Evolutionary conservation across 2,329 filamentous ascomycete species (phyloP), one percentile per base, ranked within the genome.

Genomic region (Colletotrichum tropicale): DNA sequence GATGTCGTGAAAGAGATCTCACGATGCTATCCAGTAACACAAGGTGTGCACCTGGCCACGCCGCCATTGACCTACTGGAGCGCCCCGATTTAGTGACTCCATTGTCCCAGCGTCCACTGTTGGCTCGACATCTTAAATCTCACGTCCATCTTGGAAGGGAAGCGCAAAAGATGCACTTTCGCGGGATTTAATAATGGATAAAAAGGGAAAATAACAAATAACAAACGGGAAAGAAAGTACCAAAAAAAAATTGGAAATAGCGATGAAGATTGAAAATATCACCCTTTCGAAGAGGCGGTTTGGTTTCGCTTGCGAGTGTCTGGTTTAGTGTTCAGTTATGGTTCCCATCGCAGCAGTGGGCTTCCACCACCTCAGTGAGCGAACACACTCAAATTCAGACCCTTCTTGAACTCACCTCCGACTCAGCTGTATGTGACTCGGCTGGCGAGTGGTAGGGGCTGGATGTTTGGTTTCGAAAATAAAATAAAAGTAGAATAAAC

Each of bases 111-210:
- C 18, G 38, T n/a, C 38, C 38, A 6, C 38, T 43, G 38, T n/a
- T 6, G 38, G 38, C 8, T 43, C 38, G 38, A 43, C 16, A n/a
- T n/a, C 16, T 43, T 3, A 1, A n/a, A 52, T 32, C 43, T 52
- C n/a, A 52, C n/a, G 43, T 48, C 18, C 21, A 48, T 10, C n/a
- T 48, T 4, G 18, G 9, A 48, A 48, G 38, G 18, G n/a, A 48
- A 48, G n/a, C n/a, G 43, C 43, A 48, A 18, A 48, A 13, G 18
- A 48, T 48, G 10, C 43, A 3, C 13, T 18, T 48, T 2, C 2
- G 18, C 18, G 5, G 10, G 43, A 52, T 6, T n/a, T n/a, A 6
- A n/a, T n/a, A n/a, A 48, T 1, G 38, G 18, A 5, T 0, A 2
- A 18, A 43, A 18, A 9, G 36, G 36, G 4, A 3, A 43, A 43